phyloP scores from a whole-genome alignment of 495 filamentous ascomycete genomes.

The Podospora sp. region DNA sequence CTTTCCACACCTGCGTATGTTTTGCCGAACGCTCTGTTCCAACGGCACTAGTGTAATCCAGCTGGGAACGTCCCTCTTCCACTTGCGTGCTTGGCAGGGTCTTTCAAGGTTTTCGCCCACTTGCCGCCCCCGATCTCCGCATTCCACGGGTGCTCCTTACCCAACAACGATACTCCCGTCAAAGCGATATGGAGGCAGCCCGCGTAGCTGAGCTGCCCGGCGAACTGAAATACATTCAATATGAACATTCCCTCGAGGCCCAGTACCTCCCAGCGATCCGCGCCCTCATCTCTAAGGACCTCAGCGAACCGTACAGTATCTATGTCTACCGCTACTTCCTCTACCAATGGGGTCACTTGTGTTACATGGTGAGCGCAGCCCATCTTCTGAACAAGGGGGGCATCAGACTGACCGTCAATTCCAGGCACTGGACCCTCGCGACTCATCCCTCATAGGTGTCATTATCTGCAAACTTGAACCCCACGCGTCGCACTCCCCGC shows the following conservation, averaged over 20 bases:
- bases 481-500: slow-evolving; percentile 68
- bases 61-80: background rate
- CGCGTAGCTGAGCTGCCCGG: slow-evolving; percentile 40
- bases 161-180: background rate
- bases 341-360: slow-evolving; percentile 96
- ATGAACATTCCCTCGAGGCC: slow-evolving; percentile 75
- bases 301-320: slow-evolving; percentile 98
- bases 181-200: slow-evolving; percentile 25
- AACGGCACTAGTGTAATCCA: background rate
- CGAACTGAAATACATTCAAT: slow-evolving; percentile 79
- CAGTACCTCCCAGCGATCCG: slow-evolving; percentile 85
- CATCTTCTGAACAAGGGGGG: background rate
- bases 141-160: background rate
- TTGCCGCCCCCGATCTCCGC: background rate
- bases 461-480: slow-evolving; percentile 95
- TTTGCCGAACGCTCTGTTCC: background rate
- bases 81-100: background rate
- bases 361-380: slow-evolving; percentile 70
- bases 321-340: slow-evolving; percentile 99
- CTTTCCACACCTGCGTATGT: background rate
- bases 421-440: slow-evolving; percentile 66
- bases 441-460: slow-evolving; percentile 69
- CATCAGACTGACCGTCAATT: slow-evolving; percentile 11
- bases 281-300: slow-evolving; percentile 90
- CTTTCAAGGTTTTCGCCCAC: background rate